Conservation (phyloP, 768 basidiomycete genomes). For the Xerocomellus dryophilus region DNA sequence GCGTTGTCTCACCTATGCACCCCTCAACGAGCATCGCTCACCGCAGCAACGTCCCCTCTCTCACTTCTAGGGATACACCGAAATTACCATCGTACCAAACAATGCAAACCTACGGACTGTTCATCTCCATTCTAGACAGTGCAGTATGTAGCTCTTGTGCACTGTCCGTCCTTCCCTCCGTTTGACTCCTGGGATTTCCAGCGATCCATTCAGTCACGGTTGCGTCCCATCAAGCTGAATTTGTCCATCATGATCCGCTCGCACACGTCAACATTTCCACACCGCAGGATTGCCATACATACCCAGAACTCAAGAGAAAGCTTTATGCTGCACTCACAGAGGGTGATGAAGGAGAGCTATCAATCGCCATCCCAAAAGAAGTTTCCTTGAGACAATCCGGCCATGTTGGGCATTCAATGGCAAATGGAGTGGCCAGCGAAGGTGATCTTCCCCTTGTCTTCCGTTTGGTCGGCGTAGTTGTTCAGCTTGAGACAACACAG, state of each 20-base stretch:
- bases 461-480: background rate
- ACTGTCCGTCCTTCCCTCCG: constrained; percentile 14
- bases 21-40: constrained; percentile 20
- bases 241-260: constrained; percentile 74
- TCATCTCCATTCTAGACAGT: constrained; percentile 86
- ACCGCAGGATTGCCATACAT: constrained; percentile 76
- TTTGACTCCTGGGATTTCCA: constrained; percentile 23
- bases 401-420: constrained; percentile 34
- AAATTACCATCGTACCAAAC: constrained; percentile 83
- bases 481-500: constrained; percentile 33
- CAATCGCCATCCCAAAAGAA: constrained; percentile 79
- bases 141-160: constrained; percentile 51
- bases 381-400: constrained; percentile 63
- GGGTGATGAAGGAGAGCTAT: constrained; percentile 90
- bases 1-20: constrained; percentile 33
- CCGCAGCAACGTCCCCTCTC: constrained; percentile 11
- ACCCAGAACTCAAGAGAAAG: constrained; percentile 91
- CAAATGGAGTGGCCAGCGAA: constrained; percentile 51
- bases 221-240: constrained; percentile 68
- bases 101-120: constrained; percentile 77
- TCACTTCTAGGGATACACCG: constrained; percentile 76
- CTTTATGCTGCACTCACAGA: constrained; percentile 89
- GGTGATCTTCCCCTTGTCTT: constrained; percentile 37
- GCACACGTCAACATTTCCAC: constrained; percentile 62
- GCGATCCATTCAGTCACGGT: constrained; percentile 75